These are phyloP conservation scores for Capsaspora owczarzaki DNA, from an alignment of 78 protist species.

Conservation along the genomic window DNA sequence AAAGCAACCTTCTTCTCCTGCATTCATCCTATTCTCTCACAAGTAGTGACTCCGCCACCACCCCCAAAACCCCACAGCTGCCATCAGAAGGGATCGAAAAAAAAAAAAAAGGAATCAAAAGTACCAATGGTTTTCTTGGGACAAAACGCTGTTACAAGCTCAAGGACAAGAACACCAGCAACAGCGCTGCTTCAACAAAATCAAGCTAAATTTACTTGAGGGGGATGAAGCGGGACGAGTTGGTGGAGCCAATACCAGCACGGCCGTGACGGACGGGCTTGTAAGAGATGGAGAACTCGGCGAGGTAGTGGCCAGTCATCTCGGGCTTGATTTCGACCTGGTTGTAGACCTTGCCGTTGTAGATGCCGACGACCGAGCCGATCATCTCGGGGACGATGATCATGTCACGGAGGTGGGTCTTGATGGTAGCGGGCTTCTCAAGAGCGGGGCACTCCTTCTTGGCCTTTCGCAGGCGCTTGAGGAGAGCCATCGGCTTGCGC, in stretches of 20 bases:
- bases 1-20: too few relatives aligned
- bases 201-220: slow-evolving; percentile 57
- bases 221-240: slow-evolving; percentile 91
- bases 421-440: slow-evolving; percentile 94
- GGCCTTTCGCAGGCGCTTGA: slow-evolving; percentile 86
- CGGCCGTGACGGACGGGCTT: slow-evolving; percentile 97
- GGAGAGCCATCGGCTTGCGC: slow-evolving; percentile 66
- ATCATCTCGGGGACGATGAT: slow-evolving; percentile 99
- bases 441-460: slow-evolving; percentile 34
- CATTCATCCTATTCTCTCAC: too few relatives aligned
- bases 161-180: too few relatives aligned
- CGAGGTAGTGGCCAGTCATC: slow-evolving; percentile 98
- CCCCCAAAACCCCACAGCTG: too few relatives aligned
- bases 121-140: too few relatives aligned
- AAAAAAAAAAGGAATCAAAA: too few relatives aligned
- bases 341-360: slow-evolving; percentile 98
- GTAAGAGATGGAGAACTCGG: slow-evolving; percentile 99
- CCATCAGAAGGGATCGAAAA: too few relatives aligned
- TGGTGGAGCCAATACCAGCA: slow-evolving; percentile 98
- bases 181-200: too few relatives aligned
- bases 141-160: too few relatives aligned
- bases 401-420: slow-evolving; percentile 98
- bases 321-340: slow-evolving; percentile 97
- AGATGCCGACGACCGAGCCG: slow-evolving; percentile 95
- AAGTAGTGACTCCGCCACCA: too few relatives aligned